phyloP scores from a whole-genome alignment of 345 rosid species.

The Jatropha curcas region DNA sequence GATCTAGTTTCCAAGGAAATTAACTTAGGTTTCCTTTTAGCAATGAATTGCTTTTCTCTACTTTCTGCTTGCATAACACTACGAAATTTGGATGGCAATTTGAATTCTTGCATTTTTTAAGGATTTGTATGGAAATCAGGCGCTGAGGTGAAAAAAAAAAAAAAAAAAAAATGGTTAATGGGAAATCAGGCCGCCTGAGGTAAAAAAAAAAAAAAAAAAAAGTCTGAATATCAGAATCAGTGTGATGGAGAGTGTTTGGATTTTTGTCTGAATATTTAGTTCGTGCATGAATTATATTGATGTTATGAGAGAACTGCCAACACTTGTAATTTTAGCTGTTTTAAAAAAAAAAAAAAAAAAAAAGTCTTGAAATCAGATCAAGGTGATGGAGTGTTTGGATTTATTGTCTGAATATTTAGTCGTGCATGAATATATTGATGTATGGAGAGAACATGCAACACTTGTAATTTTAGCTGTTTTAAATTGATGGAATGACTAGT shows the following conservation, averaged over 20 bases:
- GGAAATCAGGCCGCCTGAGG: too few species aligned
- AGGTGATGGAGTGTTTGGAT: neutral
- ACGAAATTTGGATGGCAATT: too few species aligned
- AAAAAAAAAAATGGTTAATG: too few species aligned
- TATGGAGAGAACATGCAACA: neutral
- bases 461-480: neutral
- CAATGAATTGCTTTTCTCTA: neutral
- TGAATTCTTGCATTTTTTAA: too few species aligned
- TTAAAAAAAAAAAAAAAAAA: too few species aligned
- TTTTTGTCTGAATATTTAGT: neutral
- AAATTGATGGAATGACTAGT: neutral
- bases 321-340: neutral
- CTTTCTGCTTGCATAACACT: neutral
- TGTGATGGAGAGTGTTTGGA: neutral
- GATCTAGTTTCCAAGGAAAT: neutral
- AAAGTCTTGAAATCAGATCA: too few species aligned
- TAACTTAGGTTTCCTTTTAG: neutral
- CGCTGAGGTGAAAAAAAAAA: too few species aligned
- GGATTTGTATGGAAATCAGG: too few species aligned
- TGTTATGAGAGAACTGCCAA: neutral
- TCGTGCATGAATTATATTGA: neutral
- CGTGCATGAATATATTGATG: neutral
- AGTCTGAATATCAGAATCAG: too few species aligned
- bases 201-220: too few species aligned
- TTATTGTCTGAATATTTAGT: neutral